A percentile compares a stretch with the other conserved stretches of the same genome.
Evolutionary conservation across 1,139 yeast genomes (phyloP).

Genomic region (Hansenula sp.): DNA sequence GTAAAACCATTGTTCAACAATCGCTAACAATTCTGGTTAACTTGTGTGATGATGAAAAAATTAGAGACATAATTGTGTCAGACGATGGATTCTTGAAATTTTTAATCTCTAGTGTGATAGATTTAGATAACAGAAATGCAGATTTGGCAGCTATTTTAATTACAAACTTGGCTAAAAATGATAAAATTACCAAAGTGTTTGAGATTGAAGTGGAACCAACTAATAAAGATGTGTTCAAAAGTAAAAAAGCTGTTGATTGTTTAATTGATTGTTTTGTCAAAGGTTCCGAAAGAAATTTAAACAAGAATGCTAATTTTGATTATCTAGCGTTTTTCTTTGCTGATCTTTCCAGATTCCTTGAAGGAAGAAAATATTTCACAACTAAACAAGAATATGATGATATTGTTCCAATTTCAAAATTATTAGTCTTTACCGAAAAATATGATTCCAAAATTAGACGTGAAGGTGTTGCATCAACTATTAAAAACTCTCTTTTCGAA

Average conservation of each 20-base stretch:
- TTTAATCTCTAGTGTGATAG: constrained; percentile 46
- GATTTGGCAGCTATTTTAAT: constrained; percentile 82
- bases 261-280: constrained; percentile 88
- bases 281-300: constrained; percentile 69
- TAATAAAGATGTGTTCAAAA: constrained; percentile 43
- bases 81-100: constrained; percentile 58
- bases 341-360: constrained; percentile 70
- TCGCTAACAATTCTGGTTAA: constrained; percentile 81
- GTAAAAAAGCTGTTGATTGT: constrained; percentile 67
- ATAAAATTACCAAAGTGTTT: constrained; percentile 53
- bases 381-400: constrained; percentile 67
- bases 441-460: constrained; percentile 76
- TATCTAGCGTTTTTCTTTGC: constrained; percentile 87
- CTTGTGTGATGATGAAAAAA: constrained; percentile 64
- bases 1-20: constrained; percentile 55
- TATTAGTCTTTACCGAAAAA: constrained; percentile 80
- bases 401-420: constrained; percentile 76
- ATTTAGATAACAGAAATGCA: constrained; percentile 58
- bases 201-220: constrained; percentile 37
- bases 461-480: constrained; percentile 90
- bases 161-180: constrained; percentile 81
- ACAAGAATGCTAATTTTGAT: constrained; percentile 71
- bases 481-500: constrained; percentile 86
- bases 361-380: constrained; percentile 75
- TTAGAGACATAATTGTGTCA: constrained; percentile 56